Evolutionary conservation across 2,329 filamentous ascomycete genomes (phyloP).

Genomic region (Scedosporium apiospermum): DNA sequence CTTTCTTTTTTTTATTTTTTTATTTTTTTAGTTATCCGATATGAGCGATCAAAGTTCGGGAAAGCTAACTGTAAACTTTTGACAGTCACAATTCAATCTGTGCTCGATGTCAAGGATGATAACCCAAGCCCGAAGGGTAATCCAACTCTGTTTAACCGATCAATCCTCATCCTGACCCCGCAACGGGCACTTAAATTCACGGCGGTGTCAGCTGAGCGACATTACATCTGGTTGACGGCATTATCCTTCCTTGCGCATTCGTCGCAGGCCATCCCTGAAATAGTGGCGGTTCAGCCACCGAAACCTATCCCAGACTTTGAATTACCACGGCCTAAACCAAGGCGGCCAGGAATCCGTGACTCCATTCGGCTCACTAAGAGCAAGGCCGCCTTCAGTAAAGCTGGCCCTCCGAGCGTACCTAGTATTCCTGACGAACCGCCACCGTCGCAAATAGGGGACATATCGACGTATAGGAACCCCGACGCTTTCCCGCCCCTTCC

Average conservation of each 20-base stretch:
- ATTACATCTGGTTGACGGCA: slow-evolving; percentile 91
- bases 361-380: slow-evolving; percentile 85
- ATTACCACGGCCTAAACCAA: slow-evolving; percentile 34
- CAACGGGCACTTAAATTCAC: slow-evolving; percentile 94
- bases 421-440: slow-evolving; percentile 42
- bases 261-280: slow-evolving; percentile 68
- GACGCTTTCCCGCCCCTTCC: slow-evolving; percentile 29
- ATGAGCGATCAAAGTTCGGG: neutral
- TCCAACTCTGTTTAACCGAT: slow-evolving; percentile 68
- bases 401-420: slow-evolving; percentile 38
- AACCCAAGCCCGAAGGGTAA: slow-evolving; percentile 71
- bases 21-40: neutral
- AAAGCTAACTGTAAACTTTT: neutral
- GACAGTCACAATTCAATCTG: slow-evolving; percentile 85
- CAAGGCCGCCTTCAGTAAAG: slow-evolving; percentile 26
- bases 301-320: slow-evolving; percentile 44
- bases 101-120: slow-evolving; percentile 92
- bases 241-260: slow-evolving; percentile 93
- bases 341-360: slow-evolving; percentile 61
- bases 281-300: slow-evolving; percentile 46
- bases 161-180: slow-evolving; percentile 89
- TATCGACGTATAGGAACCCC: slow-evolving; percentile 24
- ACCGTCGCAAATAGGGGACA: slow-evolving; percentile 25
- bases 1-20: slow-evolving; percentile 16
- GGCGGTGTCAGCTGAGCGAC: slow-evolving; percentile 68